Base-by-base conservation (phyloP, 176 grass and related monocot genomes). In the Chrysopogon serrulatus region DNA sequence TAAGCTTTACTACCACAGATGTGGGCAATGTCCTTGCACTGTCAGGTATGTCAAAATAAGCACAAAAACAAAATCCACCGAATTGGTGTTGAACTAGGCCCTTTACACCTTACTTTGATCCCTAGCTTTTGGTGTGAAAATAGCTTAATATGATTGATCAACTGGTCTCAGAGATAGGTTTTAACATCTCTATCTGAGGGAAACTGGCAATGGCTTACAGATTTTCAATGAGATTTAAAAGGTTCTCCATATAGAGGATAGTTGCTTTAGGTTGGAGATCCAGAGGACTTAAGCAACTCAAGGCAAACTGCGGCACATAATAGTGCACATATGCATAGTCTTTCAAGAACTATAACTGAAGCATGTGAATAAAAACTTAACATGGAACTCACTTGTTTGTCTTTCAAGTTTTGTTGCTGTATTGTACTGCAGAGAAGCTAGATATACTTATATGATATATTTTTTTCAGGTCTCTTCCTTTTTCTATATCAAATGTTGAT, bases 1-100 rank as follows among this genome's bases (percentile, higher is more conserved):
- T 98, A 81, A 95, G 89, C 80, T 95, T 98, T 93, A 90, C 90
- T 84, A 86, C 92, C 73, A 65, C 84, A 84, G 90, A 95, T 86
- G 96, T 98, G 41, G 96, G 91, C 32, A 84, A 88, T 40, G 87
- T 98, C 56, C 91, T 98, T 88, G 85, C 93, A 79, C 53, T 92
- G 28, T 90, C 93, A 90, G 96, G 93, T 98, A 88, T 43, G 69
- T 70, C 30, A 56, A 17, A 23, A 45, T 66, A 78, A 80, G 21
- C 23, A 12, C 17, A 75, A 80, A 18, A 54, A 28, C 1, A 44
- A 73, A 68, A 17, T 14, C 74, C 30, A 80, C 8, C 17, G 66
- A 49, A 24, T 74, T 69, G 5, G 78, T 68, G 44, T 54, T 68
- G 74, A n/a, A 77, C 36, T 62, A 19, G 54, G 15, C n/a, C 65